A percentile compares a stretch with the other conserved stretches of the same genome.
Conservation (phyloP, 169 alveolate genomes). For the Plasmodium inui region DNA sequence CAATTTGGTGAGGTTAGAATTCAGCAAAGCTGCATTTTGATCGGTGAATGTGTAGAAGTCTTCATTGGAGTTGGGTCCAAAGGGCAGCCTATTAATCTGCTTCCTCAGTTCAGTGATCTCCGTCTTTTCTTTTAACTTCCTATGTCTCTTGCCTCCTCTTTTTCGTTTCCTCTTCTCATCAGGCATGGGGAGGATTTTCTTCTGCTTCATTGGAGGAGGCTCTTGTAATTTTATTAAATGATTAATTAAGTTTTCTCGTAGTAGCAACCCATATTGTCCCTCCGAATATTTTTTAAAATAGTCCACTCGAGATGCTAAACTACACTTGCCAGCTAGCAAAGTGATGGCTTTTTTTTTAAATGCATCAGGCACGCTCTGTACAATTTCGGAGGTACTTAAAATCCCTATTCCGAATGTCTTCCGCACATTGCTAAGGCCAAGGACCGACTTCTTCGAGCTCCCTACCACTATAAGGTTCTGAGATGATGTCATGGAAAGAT, state of each 20-base stretch:
- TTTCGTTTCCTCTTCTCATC: slow-evolving; percentile 86
- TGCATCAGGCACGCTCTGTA: slow-evolving; percentile 82
- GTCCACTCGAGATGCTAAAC: slow-evolving; percentile 91
- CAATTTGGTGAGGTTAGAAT: slow-evolving; percentile 52
- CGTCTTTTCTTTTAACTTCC: slow-evolving; percentile 89
- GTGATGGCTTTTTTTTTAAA: slow-evolving; percentile 86
- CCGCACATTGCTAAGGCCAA: slow-evolving; percentile 60
- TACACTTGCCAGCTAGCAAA: slow-evolving; percentile 85
- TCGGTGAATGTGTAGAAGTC: slow-evolving; percentile 78
- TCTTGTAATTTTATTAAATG: slow-evolving; percentile 73
- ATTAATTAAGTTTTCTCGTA: slow-evolving; percentile 76
- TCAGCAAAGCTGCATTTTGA: slow-evolving; percentile 48
- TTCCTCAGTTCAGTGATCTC: slow-evolving; percentile 87
- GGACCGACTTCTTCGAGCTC: slow-evolving; percentile 77
- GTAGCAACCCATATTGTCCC: slow-evolving; percentile 80
- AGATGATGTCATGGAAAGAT: slow-evolving; percentile 94
- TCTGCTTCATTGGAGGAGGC: slow-evolving; percentile 75
- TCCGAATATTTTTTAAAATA: slow-evolving; percentile 80
- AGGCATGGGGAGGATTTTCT: slow-evolving; percentile 91
- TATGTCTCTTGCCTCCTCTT: slow-evolving; percentile 89
- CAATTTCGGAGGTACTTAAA: slow-evolving; percentile 85
- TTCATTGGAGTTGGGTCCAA: slow-evolving; percentile 90
- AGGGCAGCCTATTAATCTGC: slow-evolving; percentile 88
- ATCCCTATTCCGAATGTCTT: slow-evolving; percentile 78
- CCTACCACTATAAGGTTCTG: slow-evolving; percentile 92